Conservation (phyloP, 805 yeast genomes). For the Scheffersomyces spartinae region DNA sequence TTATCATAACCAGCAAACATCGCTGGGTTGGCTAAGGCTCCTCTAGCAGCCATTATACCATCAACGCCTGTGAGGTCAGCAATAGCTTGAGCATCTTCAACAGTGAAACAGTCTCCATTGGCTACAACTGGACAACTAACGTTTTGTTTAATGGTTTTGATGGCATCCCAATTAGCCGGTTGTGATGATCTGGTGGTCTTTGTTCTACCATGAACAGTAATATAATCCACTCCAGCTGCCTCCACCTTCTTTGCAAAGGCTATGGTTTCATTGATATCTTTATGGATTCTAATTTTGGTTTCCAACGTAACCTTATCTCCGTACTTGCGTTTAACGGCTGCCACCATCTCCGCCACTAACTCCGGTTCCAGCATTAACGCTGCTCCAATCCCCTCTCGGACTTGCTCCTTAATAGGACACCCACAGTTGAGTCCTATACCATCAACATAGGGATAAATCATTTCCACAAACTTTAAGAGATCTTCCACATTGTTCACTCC, state of each 20-base stretch:
- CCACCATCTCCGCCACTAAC: slow-evolving; percentile 71
- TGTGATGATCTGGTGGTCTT: slow-evolving; percentile 73
- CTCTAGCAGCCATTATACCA: slow-evolving; percentile 95
- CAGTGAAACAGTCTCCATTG: slow-evolving; percentile 83
- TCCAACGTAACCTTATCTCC: slow-evolving; percentile 70
- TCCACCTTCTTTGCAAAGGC: slow-evolving; percentile 65
- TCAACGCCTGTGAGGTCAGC: slow-evolving; percentile 61
- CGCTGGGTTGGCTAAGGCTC: slow-evolving; percentile 78
- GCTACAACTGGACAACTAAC: slow-evolving; percentile 78
- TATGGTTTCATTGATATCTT: slow-evolving; percentile 60
- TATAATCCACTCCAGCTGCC: slow-evolving; percentile 82
- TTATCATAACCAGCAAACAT: slow-evolving; percentile 60
- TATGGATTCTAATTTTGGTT: slow-evolving; percentile 84
- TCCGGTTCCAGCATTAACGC: slow-evolving; percentile 83
- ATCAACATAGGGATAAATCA: slow-evolving; percentile 86
- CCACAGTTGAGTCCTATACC: slow-evolving; percentile 96
- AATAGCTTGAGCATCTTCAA: slow-evolving; percentile 54
- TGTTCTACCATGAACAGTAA: slow-evolving; percentile 91
- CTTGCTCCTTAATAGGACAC: slow-evolving; percentile 92
- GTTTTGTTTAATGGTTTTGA: slow-evolving; percentile 47
- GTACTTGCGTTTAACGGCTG: slow-evolving; percentile 65
- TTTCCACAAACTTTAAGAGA: slow-evolving; percentile 67
- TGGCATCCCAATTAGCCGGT: slow-evolving; percentile 79
- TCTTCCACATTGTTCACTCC: slow-evolving; percentile 83
- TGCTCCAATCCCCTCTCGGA: slow-evolving; percentile 93